Evolutionary conservation across 352 stramenopile species (phyloP).

Genomic region (Thalassiosira mediterranea): DNA sequence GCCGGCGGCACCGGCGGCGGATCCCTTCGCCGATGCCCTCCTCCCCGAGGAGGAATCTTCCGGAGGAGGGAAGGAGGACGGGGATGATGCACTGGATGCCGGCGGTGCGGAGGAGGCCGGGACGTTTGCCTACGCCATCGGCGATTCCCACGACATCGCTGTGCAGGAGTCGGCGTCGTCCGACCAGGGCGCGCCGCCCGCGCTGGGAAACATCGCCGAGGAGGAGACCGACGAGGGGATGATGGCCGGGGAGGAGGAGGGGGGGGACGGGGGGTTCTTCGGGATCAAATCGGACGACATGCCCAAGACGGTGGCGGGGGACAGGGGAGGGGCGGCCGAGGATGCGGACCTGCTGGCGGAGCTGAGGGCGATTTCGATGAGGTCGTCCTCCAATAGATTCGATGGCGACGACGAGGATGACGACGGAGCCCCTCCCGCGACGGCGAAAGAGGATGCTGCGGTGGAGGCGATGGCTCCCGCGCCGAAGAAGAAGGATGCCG

Average conservation of each 20-base stretch:
- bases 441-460: neutral
- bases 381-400: slow-evolving; percentile 43
- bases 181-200: no score
- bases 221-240: neutral
- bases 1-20: neutral
- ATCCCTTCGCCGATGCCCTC: slow-evolving; percentile 22
- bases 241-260: neutral
- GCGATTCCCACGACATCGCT: neutral
- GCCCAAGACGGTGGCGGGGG: slow-evolving; percentile 30
- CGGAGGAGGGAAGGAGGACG: neutral
- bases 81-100: neutral
- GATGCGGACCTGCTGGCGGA: slow-evolving; percentile 63
- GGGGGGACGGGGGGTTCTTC: neutral
- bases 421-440: neutral
- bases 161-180: neutral
- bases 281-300: slow-evolving; percentile 20
- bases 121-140: neutral
- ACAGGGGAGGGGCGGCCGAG: slow-evolving; percentile 42
- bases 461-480: neutral
- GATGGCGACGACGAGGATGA: slow-evolving; percentile 15
- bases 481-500: slow-evolving; percentile 9
- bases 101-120: neutral
- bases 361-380: slow-evolving; percentile 53
- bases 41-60: neutral
- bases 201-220: neutral